Evolutionary conservation across 441 rosid genomes (phyloP).

Genomic region (Erysimum cheiri): DNA sequence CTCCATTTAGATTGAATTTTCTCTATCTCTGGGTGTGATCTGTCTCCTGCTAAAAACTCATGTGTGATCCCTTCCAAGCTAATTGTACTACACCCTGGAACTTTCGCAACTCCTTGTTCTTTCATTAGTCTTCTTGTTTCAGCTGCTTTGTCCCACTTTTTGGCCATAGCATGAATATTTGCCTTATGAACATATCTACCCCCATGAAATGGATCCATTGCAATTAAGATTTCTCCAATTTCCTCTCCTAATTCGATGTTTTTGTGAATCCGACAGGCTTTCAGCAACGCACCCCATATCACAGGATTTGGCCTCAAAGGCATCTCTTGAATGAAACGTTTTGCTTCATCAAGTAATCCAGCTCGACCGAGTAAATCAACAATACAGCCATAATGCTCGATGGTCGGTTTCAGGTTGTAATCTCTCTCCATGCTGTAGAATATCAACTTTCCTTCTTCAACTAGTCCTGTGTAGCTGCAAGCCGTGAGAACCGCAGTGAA

Average conservation of each 20-base stretch:
- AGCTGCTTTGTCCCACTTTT: conserved; percentile 58
- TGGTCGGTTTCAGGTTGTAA: conserved; percentile 49
- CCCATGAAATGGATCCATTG: conserved; percentile 56
- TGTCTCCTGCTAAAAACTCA: conserved; percentile 59
- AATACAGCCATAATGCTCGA: conserved; percentile 71
- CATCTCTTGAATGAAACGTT: conserved; percentile 50
- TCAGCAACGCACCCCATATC: conserved; percentile 65
- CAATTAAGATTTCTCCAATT: conserved; percentile 50
- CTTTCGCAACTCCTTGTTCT: conserved; percentile 52
- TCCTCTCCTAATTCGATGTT: conserved; percentile 52
- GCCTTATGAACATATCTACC: conserved; percentile 63
- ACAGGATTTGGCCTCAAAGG: conserved; percentile 61
- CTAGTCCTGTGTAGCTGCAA: conserved; percentile 61
- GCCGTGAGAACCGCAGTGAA: conserved; percentile 65
- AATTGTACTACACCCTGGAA: conserved; percentile 61
- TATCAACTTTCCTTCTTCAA: conserved; percentile 54
- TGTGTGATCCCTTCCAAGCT: conserved; percentile 54
- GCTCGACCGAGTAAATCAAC: conserved; percentile 70
- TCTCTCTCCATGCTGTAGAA: conserved; percentile 54
- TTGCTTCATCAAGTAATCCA: conserved; percentile 59
- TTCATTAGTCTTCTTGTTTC: conserved; percentile 57
- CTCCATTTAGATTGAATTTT: conserved; percentile 51
- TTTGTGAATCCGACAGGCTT: conserved; percentile 56
- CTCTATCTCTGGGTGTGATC: conserved; percentile 49
- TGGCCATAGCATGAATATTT: conserved; percentile 48